Evolutionary conservation across 352 stramenopile genomes (phyloP).

Genomic region (Phytophthora hybrid): DNA sequence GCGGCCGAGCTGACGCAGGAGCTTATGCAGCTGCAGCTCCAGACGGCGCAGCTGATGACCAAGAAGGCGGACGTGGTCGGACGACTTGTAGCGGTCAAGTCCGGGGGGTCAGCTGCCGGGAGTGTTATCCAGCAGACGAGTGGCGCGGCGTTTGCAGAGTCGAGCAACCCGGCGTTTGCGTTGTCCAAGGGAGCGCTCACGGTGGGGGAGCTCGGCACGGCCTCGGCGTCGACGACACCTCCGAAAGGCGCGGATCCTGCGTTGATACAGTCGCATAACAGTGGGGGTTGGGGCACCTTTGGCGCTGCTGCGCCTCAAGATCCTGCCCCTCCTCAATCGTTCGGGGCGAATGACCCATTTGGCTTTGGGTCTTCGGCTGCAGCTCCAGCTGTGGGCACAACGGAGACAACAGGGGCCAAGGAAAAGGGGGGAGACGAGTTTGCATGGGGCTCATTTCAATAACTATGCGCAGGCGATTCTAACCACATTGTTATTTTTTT

Average conservation of each 20-base stretch:
- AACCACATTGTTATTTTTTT: background rate
- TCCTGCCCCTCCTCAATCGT: constrained; percentile 21
- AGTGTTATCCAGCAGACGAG: constrained; percentile 27
- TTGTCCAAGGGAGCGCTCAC: constrained; percentile 44
- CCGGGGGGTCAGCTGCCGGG: constrained; percentile 15
- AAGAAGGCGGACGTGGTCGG: constrained; percentile 34
- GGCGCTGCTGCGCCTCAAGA: constrained; percentile 21
- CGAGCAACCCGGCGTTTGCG: constrained; percentile 38
- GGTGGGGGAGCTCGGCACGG: constrained; percentile 37
- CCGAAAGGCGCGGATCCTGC: constrained; percentile 28
- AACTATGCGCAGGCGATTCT: background rate
- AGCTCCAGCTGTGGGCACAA: background rate
- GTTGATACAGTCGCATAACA: constrained; percentile 30
- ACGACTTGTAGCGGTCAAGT: constrained; percentile 34
- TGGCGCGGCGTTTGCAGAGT: constrained; percentile 15
- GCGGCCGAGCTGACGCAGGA: constrained; percentile 55
- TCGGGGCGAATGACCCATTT: constrained; percentile 32
- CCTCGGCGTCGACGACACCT: constrained; percentile 27
- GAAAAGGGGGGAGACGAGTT: constrained; percentile 34
- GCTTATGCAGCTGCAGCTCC: constrained; percentile 53
- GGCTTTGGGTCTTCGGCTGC: constrained; percentile 18
- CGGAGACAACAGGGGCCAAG: background rate
- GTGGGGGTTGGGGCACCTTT: constrained; percentile 34
- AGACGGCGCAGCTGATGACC: constrained; percentile 47
- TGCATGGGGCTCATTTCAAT: constrained; percentile 39